Percentiles rank a stretch among this genome's conserved stretches.
These are phyloP conservation scores for Puccinia triticina DNA, from an alignment of 1,284 basidiomycete genomes.

Conservation along the genomic window DNA sequence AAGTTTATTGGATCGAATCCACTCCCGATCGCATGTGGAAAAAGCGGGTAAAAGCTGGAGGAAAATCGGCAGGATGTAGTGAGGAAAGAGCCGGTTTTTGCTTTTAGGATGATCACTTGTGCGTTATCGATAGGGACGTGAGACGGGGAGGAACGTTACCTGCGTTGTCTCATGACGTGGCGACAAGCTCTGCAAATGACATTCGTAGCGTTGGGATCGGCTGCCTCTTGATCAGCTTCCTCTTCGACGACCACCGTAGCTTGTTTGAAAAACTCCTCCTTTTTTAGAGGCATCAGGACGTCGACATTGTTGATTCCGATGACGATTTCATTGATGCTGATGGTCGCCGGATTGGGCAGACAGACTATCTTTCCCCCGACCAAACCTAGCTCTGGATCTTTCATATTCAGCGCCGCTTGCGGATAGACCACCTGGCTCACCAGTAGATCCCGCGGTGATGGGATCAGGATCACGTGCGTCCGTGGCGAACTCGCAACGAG, in stretches of 20 bases:
- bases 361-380: slow-evolving; percentile 64
- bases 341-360: slow-evolving; percentile 83
- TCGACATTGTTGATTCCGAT: slow-evolving; percentile 82
- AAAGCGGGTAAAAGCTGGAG: slow-evolving; percentile 87
- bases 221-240: slow-evolving; percentile 53
- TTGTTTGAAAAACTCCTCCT: slow-evolving; percentile 76
- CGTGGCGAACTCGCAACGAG: slow-evolving; percentile 70
- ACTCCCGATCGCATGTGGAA: slow-evolving; percentile 78
- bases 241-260: slow-evolving; percentile 61
- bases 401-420: slow-evolving; percentile 65
- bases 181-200: slow-evolving; percentile 76
- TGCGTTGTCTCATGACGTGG: slow-evolving; percentile 81
- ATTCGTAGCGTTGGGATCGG: slow-evolving; percentile 68
- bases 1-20: slow-evolving; percentile 69
- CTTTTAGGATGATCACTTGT: neutral
- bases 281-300: slow-evolving; percentile 81
- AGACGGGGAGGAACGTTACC: slow-evolving; percentile 63
- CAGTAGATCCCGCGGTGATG: slow-evolving; percentile 78
- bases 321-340: slow-evolving; percentile 79
- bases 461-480: slow-evolving; percentile 75
- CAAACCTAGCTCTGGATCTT: slow-evolving; percentile 37
- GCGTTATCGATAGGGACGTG: neutral
- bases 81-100: neutral
- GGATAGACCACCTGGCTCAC: slow-evolving; percentile 82
- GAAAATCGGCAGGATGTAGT: neutral